Evolutionary conservation across 441 rosid genomes (phyloP), one percentile per base, ranked within the genome.

Genomic region (Gossypium laxum): DNA sequence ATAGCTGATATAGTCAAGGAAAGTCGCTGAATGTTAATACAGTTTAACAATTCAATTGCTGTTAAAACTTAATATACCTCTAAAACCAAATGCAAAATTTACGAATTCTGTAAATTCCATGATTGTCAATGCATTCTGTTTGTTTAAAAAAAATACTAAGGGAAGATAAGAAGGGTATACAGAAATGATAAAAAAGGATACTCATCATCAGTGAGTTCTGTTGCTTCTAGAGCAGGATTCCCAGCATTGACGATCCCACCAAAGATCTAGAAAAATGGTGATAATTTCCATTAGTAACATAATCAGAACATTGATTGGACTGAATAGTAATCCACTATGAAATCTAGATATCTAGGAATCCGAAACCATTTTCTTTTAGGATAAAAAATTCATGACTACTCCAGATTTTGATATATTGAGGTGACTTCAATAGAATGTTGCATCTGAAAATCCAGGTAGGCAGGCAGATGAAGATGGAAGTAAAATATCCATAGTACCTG

Each of bases 211-310:
- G 83, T 85, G 74, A 94, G 67, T 62, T 80, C 92, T 26, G 97
- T 90, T 63, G 72, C 78, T 19, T 77, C 82, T 78, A 94, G 77
- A 58, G 81, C 60, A 32, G 87, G 52, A 76, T 92, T 90, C 81
- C 98, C 99, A 74, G 88, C 97, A 84, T 89, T 87, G 64, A 92
- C 96, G 57, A 94, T 80, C 57, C 98, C 98, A 1, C 99, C 99
- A 79, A 94, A 92, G 68, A 94, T 57, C 99, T 94, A 73, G 68
- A 48, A 59, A 48, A 30, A 17, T 21, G 56, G 26, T 61, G 41
- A 68, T 12, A 72, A 8, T 55, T 17, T 24, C 32, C 52, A 28
- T 48, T 28, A 70, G 45, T 30, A 59, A 38, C 71, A 72, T 6
- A 62, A 34, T n/a, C 43, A 52, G 24, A 56, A 65, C 12, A 57